Evolutionary conservation across 441 rosid genomes (phyloP), one percentile per base, ranked within the genome.

Genomic region (Iberis amara): DNA sequence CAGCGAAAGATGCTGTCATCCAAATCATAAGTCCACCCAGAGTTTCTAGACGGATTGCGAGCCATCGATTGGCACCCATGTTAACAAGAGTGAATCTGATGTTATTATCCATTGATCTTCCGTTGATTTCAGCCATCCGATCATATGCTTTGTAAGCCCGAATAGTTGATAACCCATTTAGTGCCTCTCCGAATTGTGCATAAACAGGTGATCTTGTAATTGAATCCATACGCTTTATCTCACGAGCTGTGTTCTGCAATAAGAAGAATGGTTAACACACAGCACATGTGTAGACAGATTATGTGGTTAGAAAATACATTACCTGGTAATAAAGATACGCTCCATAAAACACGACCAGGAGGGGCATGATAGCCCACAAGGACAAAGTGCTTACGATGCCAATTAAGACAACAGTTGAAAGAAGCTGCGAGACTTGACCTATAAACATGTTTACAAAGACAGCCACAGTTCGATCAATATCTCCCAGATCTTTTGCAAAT

Each of bases 311-410:
- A 33, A 56, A 52, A 15, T 63, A 11, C 0, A 8, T 38, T 65
- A 65, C 69, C 69, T 94, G 99, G 66, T 86, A 89, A 67, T 94
- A 94, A 21, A 94, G 81, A 66, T 89, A 94, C 44, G 97, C 89
- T 36, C 80, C 89, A 72, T 89, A 89, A 72, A 94, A 94, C 73
- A 87, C 55, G 65, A 85, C 82, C 79, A 94, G 64, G 53, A 89
- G 89, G 4, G 99, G 99, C 99, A 89, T 76, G 75, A 94, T 85
- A 63, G 97, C 90, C 99, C 99, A 94, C 50, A 94, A 71, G 48
- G 99, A 94, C 79, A 89, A 78, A 26, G 97, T 83, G 92, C 96
- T 94, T 47, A 94, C 83, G 42, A 90, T 78, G 39, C 97, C 97
- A 39, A 94, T 89, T 65, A 94, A 79, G 56, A 82, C 80, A 69